A percentile compares a stretch with the other conserved stretches of the same genome.
These are phyloP conservation scores for Amaranthus cruentus DNA, from an alignment of 148 eudicot species.

Conservation along the genomic window DNA sequence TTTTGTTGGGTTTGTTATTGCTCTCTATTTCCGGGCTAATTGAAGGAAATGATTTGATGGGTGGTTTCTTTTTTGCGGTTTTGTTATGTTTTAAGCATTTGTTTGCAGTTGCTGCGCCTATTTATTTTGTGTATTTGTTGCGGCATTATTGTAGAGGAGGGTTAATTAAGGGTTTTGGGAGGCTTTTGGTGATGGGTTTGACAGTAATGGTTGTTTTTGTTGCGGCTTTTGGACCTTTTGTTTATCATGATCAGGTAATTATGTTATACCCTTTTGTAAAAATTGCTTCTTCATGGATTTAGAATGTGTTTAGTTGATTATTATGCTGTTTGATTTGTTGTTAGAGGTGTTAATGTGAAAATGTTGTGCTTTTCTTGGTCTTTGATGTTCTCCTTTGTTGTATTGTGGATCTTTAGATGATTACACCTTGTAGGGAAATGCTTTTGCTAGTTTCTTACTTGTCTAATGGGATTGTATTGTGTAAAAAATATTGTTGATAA, in stretches of 20 bases:
- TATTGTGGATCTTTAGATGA: neutral
- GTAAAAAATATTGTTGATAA: neutral
- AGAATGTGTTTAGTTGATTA: neutral
- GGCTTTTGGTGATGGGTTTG: slow-evolving; percentile 59
- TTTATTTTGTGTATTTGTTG: slow-evolving; percentile 87
- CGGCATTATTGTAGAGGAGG: slow-evolving; percentile 86
- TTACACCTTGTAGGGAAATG: neutral
- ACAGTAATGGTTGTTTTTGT: slow-evolving; percentile 53
- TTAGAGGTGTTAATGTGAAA: slow-evolving; percentile 8
- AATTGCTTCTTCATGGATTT: neutral
- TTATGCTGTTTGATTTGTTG: slow-evolving; percentile 8
- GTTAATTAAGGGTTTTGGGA: slow-evolving; percentile 54
- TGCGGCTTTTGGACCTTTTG: slow-evolving; percentile 89
- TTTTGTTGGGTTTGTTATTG: slow-evolving; percentile 66
- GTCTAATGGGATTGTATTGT: neutral
- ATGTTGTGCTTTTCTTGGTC: slow-evolving; percentile 4
- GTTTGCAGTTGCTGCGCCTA: slow-evolving; percentile 96
- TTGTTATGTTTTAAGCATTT: slow-evolving; percentile 85
- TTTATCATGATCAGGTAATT: slow-evolving; percentile 74
- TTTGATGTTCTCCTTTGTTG: neutral
- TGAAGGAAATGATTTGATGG: slow-evolving; percentile 77
- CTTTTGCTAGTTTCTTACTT: neutral
- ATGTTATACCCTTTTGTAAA: neutral
- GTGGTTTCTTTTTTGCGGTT: slow-evolving; percentile 76
- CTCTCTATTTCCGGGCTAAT: slow-evolving; percentile 59